Evolutionary conservation across 1,139 yeast species (phyloP), one percentile per base, ranked within the genome.

Genomic region (Lodderomyces pseudojiufengensis): DNA sequence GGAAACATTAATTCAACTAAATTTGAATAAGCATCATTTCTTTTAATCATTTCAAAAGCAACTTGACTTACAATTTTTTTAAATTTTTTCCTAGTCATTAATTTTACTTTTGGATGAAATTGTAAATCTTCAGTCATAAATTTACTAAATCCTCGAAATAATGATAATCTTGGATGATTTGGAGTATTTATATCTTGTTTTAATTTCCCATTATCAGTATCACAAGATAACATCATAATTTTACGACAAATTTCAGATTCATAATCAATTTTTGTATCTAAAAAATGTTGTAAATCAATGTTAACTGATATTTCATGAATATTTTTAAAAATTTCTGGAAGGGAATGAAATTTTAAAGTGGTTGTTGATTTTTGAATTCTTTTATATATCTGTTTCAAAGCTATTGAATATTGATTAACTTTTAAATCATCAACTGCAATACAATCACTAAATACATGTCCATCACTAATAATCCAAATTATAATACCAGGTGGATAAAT

Each of bases 401-500:
- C 63, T 8, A 48, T 50, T 2, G 78, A 73, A 46, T 75, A 78
- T 9, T 43, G 46, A 45, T 73, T 73, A 24, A 78, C 82, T 35
- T 63, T 63, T 27, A 59, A 63, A 49, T 78, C 84, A 51, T 76
- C 79, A 20, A 67, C 73, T 1, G 64, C 69, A 46, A 63, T 75
- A 54, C 83, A 78, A 52, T 78, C 84, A 43, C 80, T 73, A 54
- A 78, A 78, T 9, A 78, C 84, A 50, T 78, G 84, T 0, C 84
- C 83, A 47, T 78, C 84, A 51, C 80, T 73, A 18, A 78, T 80
- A 50, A 78, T 75, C 67, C 71, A 72, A 29, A 76, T 53, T 35
- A 69, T 64, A 51, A 76, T 57, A 1, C 83, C 83, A 0, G 82
- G 81, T 1, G 73, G 63, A 52, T 78, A 77, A 24, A 76, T 46